phyloP scores from a whole-genome alignment of 352 stramenopile species.

The Thalassiosira livingstoniorum region DNA sequence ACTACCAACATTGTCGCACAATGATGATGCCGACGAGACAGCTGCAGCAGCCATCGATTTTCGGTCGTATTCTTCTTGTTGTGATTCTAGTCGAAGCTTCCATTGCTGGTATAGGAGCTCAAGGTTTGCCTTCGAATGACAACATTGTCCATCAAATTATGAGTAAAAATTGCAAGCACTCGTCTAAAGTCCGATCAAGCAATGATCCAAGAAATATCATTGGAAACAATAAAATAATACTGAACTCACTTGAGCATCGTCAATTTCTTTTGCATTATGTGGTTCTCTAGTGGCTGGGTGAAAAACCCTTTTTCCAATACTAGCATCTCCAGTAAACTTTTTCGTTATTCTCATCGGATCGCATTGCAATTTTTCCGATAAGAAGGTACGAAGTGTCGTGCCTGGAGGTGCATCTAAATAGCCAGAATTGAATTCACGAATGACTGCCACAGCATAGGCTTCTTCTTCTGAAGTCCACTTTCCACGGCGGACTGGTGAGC shows the following conservation, averaged over 20 bases:
- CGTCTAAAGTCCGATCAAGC: neutral
- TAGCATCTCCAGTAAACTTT: constrained; percentile 88
- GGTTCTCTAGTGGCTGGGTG: constrained; percentile 72
- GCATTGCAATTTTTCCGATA: constrained; percentile 86
- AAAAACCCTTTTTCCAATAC: constrained; percentile 87
- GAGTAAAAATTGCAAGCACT: neutral
- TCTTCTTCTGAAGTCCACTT: constrained; percentile 90
- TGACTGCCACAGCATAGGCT: constrained; percentile 86
- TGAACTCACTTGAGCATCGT: constrained; percentile 69
- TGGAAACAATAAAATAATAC: constrained; percentile 6
- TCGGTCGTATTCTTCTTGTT: constrained; percentile 73
- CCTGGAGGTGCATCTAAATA: constrained; percentile 84
- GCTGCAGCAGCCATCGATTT: constrained; percentile 71
- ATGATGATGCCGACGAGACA: constrained; percentile 49
- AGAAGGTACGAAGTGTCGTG: constrained; percentile 86
- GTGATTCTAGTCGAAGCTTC: constrained; percentile 72
- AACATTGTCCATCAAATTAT: constrained; percentile 1
- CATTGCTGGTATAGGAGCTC: constrained; percentile 71
- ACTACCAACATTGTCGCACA: constrained; percentile 10
- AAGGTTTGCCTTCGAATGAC: constrained; percentile 66
- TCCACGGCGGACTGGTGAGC: constrained; percentile 73
- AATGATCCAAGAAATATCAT: neutral
- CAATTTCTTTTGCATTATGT: constrained; percentile 53
- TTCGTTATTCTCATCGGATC: constrained; percentile 91
- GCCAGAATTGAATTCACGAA: constrained; percentile 89